Base-by-base conservation (phyloP, 164 flowering plant genomes). In the Sextonia rubra region DNA sequence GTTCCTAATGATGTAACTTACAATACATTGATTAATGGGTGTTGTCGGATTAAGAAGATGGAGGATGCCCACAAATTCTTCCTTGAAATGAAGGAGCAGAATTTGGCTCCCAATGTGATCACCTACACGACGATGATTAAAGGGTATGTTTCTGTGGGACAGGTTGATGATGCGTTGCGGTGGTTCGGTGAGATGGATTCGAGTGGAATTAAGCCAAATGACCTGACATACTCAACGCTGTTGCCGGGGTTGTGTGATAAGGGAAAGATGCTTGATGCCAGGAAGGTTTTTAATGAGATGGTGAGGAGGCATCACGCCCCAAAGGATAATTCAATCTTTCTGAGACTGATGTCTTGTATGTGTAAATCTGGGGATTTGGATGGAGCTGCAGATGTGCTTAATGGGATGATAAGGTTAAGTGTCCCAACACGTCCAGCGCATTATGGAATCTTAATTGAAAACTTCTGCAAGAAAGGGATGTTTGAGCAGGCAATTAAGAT, bases 51-150 rank as follows among this genome's bases (percentile, higher is more conserved):
- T 52, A 86, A 85, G 77, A 86, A 83, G 74, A 78, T 90, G 83
- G 91, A 89, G 22, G 91, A 91, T 81, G 93, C 94, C 0, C 93
- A 91, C 85, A 85, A 87, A 73, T 81, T 78, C 64, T 92, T 91
- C 77, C 79, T 75, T 52, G 98, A 92, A 84, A 85, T 92, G 96
- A 92, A 89, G 74, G 93, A 75, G 24, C 86, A 67, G 76, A 82
- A 86, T 68, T 76, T 91, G 37, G 82, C 20, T 17, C 98, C 96
- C 22, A 84, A 80, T 49, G 97, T 86, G 66, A 84, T 93, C 29
- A 95, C 90, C 71, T 95, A 90, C 63, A 95, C 96, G 0, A 86
- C 91, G 0, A 80, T 95, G 97, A 89, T 95, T 26, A 93, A 93
- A 80, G 98, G 98, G 66, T 93, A 91, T 82, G 84, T 87, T 20